Evolutionary conservation across 176 grass and related monocot genomes (phyloP).

Genomic region (Chrysopogon serrulatus): DNA sequence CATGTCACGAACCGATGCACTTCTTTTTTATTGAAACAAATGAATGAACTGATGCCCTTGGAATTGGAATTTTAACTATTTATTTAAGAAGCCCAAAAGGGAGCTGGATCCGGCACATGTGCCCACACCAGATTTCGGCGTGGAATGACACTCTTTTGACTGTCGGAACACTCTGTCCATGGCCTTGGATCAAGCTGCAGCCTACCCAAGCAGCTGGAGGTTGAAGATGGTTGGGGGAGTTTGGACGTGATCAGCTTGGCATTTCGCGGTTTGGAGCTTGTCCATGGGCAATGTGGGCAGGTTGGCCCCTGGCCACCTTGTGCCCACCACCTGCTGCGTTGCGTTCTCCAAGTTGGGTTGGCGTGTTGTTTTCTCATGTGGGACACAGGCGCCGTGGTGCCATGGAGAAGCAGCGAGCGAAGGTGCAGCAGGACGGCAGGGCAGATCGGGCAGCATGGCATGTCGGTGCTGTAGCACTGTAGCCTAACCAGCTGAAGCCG

Average conservation of each 20-base stretch:
- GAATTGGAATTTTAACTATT: neutral
- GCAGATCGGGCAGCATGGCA: neutral
- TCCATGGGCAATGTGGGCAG: slow-evolving; percentile 9
- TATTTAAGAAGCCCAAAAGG: neutral
- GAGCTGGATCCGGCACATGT: neutral
- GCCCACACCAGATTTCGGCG: neutral
- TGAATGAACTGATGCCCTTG: neutral
- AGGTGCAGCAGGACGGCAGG: neutral
- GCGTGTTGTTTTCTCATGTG: too few species aligned
- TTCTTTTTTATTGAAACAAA: neutral
- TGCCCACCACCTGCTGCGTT: slow-evolving; percentile 22
- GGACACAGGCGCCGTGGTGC: neutral
- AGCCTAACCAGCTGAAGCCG: too few species aligned
- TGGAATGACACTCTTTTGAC: neutral
- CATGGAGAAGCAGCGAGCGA: neutral
- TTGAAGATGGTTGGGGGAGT: neutral
- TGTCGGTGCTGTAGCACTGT: slow-evolving; percentile 37
- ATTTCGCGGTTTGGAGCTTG: slow-evolving; percentile 28
- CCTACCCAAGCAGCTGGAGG: neutral
- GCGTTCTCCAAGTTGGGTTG: neutral
- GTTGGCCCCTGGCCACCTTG: slow-evolving; percentile 16
- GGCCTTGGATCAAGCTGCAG: neutral
- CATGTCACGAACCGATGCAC: neutral
- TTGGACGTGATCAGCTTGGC: slow-evolving; percentile 2
- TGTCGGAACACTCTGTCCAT: neutral